Percentiles rank a stretch among this genome's conserved stretches.
Evolutionary conservation across 345 rosid species (phyloP).

Genomic region (Dimocarpus longan): DNA sequence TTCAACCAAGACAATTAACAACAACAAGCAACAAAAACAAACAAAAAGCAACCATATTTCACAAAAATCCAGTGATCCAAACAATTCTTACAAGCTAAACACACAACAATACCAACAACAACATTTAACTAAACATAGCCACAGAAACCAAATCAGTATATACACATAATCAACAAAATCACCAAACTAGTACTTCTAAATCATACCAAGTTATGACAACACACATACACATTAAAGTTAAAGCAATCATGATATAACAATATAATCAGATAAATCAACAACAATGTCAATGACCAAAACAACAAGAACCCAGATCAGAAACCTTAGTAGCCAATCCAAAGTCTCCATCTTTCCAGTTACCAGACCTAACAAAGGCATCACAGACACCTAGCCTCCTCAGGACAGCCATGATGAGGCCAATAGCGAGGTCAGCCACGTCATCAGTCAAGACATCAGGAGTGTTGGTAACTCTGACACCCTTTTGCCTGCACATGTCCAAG

Average conservation of each 20-base stretch:
- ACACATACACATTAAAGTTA: background rate
- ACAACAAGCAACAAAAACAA: background rate
- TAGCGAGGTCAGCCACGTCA: conserved; percentile 85
- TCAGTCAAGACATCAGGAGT: conserved; percentile 90
- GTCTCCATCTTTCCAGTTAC: conserved; percentile 71
- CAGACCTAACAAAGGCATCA: conserved; percentile 70
- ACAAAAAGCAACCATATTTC: background rate
- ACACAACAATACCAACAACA: background rate
- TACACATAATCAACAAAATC: background rate
- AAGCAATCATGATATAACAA: background rate
- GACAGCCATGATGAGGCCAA: conserved; percentile 74
- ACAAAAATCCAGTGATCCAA: background rate
- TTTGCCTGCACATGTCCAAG: conserved; percentile 66
- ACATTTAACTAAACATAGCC: background rate
- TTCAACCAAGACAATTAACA: background rate
- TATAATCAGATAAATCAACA: background rate
- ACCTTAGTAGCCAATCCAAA: conserved; percentile 76
- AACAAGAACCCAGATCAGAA: conserved; percentile 23
- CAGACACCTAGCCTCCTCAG: conserved; percentile 64
- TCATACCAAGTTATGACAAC: background rate
- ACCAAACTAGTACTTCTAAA: background rate
- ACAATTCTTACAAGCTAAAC: background rate
- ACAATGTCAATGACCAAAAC: background rate
- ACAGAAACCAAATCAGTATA: conserved; percentile 7
- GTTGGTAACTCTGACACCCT: conserved; percentile 72